Conservation (phyloP, 805 yeast species). For the Candida sonorensis region DNA sequence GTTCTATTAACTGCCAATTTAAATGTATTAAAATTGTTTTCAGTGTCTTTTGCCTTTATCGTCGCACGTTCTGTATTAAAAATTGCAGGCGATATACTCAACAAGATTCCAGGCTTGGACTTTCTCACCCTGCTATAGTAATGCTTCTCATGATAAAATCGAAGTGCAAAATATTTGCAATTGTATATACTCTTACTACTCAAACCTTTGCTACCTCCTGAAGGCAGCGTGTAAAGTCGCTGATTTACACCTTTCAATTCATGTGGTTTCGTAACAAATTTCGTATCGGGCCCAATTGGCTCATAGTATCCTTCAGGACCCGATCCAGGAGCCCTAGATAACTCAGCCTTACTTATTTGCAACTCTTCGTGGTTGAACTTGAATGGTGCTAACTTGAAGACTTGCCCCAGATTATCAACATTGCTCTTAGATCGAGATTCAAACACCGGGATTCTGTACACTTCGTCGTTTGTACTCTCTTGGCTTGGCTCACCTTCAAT, state of each 20-base stretch:
- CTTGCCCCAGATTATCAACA: no score
- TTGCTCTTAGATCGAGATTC: neutral
- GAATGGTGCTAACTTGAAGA: neutral
- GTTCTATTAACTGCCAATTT: constrained; percentile 21
- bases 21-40: constrained; percentile 15
- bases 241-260: constrained; percentile 20
- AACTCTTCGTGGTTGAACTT: constrained; percentile 4
- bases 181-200: constrained; percentile 7
- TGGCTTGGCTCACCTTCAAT: neutral
- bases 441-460: neutral
- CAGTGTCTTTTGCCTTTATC: no score
- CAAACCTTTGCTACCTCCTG: constrained; percentile 4
- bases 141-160: constrained; percentile 17
- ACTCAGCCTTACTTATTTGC: constrained; percentile 5
- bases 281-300: constrained; percentile 7
- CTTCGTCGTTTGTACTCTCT: neutral
- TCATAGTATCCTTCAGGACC: constrained; percentile 12
- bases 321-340: constrained; percentile 8
- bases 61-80: no score
- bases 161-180: constrained; percentile 18
- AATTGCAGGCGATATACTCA: no score
- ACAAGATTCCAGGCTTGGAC: constrained; percentile 24
- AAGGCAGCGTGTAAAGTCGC: no score
- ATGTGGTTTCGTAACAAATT: constrained; percentile 8
- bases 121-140: constrained; percentile 23